These are phyloP conservation scores for Xylaria sp. DNA, from an alignment of 2,329 filamentous ascomycete genomes.

Conservation along the genomic window DNA sequence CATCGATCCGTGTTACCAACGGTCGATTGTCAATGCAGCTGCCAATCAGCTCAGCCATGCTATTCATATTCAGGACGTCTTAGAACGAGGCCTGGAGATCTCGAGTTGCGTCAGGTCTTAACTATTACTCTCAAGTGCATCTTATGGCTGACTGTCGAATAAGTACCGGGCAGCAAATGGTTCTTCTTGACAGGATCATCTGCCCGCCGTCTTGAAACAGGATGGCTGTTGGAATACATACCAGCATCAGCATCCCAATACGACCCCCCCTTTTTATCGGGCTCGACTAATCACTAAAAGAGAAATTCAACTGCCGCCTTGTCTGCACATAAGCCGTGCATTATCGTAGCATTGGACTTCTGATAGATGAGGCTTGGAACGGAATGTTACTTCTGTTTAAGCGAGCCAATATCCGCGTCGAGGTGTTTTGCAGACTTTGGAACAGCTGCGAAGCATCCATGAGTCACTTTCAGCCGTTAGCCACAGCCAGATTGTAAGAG, in stretches of 20 bases:
- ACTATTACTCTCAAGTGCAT: no score
- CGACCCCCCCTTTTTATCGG: no score
- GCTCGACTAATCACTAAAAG: not conserved
- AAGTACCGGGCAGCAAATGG: not conserved
- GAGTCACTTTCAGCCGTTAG: not conserved
- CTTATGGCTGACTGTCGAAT: no score
- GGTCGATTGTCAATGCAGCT: slow-evolving; percentile 4
- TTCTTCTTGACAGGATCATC: not conserved
- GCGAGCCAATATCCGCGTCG: not conserved
- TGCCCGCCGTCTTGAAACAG: not conserved
- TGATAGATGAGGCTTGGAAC: not conserved
- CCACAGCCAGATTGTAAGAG: not conserved
- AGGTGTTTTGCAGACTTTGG: not conserved
- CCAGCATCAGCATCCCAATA: not conserved
- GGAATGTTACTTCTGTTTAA: not conserved
- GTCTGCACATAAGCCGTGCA: not conserved
- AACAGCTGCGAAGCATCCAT: not conserved
- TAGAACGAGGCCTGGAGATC: not conserved
- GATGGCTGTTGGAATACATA: not conserved
- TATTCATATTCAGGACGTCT: not conserved
- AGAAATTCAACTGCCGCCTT: not conserved
- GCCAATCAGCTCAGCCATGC: not conserved
- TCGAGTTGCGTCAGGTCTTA: not conserved
- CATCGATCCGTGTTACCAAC: not conserved
- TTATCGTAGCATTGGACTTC: not conserved